Evolutionary conservation across 768 basidiomycete genomes (phyloP).

Genomic region (Leccinum aurantiacum): DNA sequence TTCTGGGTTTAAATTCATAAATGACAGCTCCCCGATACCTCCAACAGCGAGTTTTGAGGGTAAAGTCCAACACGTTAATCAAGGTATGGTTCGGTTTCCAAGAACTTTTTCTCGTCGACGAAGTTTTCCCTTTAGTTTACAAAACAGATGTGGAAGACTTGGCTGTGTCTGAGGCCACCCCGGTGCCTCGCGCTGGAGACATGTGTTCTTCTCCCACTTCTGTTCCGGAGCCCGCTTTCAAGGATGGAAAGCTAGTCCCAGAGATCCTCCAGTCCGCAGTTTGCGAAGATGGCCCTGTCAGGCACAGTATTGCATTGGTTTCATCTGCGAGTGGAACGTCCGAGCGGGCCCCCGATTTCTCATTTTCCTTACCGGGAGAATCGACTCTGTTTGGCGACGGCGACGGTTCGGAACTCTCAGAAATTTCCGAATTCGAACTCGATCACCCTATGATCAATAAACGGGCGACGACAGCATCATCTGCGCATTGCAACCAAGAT

Average conservation of each 20-base stretch:
- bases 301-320: background rate
- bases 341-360: background rate
- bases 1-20: slow-evolving; percentile 24
- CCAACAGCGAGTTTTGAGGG: slow-evolving; percentile 33
- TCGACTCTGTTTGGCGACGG: slow-evolving; percentile 16
- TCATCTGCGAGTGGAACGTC: background rate
- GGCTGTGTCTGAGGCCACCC: slow-evolving; percentile 1
- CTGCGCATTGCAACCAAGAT: background rate
- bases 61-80: slow-evolving; percentile 32
- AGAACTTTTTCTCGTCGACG: background rate
- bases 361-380: background rate
- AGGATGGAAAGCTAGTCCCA: background rate
- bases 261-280: background rate
- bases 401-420: slow-evolving; percentile 30
- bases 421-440: slow-evolving; percentile 34
- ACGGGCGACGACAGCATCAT: background rate
- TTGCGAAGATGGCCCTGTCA: background rate
- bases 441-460: slow-evolving; percentile 2
- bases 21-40: slow-evolving; percentile 22
- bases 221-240: background rate
- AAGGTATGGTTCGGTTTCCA: slow-evolving; percentile 18
- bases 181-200: background rate
- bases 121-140: slow-evolving; percentile 23
- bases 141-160: slow-evolving; percentile 27
- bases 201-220: background rate